Base-by-base conservation (phyloP, 2,329 filamentous ascomycete genomes). In the Penicillium sp. region DNA sequence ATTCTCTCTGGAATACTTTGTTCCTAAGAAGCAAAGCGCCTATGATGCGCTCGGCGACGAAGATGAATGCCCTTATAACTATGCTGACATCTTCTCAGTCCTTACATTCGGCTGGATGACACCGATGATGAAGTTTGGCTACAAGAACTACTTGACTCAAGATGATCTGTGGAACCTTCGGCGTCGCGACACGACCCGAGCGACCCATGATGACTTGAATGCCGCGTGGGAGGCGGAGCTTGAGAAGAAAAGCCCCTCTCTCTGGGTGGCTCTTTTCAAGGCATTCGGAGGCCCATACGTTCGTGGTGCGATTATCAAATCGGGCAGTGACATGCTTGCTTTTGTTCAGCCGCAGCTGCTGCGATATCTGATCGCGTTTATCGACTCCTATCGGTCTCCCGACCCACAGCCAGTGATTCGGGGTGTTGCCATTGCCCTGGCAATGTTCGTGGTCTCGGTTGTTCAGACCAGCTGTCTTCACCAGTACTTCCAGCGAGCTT, bases 21-120 rank as follows among this genome's bases (percentile, higher is more conserved):
- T 93, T 75, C 91, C 91, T n/a, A 94, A 93, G 78, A 87, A 86
- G 67, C 80, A 88, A 62, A 91, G 87, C 69, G 86, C 83, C 50
- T 91, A 91, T 73, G 86, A 90, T 74, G 87, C 87, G 6, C 76
- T 91, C 53, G 88, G 87, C 7, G 86, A 89, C 62, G 78, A 80
- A 60, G 87, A 90, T 68, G 89, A 91, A 77, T 91, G 88, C 64
- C 84, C 84, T 0, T 88, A 91, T 65, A 93, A 98, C 78, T 96
- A 97, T 76, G 93, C 95, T 13, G 93, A 94, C 63, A 84, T 98
- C 56, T 99, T 99, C 80, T 97, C 94, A 4, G 88, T 91, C 55
- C 84, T 99, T 50, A 97, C 94, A 0, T 99, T 99, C 77, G 89
- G 91, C 58, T 99, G 95, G 95, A 97, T 99, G 94, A 98, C 95